Evolutionary conservation across 2,329 filamentous ascomycete species (phyloP).

Genomic region (Venturia asperata): DNA sequence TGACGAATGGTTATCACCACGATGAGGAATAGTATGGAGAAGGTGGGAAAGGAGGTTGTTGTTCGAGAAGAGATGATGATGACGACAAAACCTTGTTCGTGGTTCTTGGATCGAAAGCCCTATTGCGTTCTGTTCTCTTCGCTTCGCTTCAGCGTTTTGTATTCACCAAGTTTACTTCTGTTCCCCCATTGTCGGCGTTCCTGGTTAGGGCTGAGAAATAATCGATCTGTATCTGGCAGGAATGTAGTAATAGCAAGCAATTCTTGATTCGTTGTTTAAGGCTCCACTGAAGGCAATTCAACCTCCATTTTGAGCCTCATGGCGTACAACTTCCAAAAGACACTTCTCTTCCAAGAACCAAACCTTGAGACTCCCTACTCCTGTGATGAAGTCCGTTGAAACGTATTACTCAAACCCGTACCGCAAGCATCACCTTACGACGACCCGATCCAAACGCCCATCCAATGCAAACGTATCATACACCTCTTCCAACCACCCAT

Average conservation of each 20-base stretch:
- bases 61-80: neutral
- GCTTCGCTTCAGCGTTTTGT: neutral
- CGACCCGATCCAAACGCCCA: too few species aligned
- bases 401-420: neutral
- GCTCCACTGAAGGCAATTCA: neutral
- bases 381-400: neutral
- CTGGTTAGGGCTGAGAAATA: neutral
- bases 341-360: neutral
- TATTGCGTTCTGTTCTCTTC: neutral
- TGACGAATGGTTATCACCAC: constrained; percentile 10
- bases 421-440: too few species aligned
- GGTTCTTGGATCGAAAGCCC: neutral
- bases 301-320: neutral
- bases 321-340: neutral
- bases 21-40: neutral
- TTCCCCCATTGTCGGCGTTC: neutral
- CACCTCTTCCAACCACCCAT: neutral
- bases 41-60: neutral
- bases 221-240: neutral
- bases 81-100: too few species aligned
- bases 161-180: neutral
- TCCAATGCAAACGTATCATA: neutral
- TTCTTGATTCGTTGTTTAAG: neutral
- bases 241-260: constrained; percentile 7
- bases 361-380: neutral